Base-by-base conservation (phyloP, 257 asterid genomes). In the Solanum chilense region DNA sequence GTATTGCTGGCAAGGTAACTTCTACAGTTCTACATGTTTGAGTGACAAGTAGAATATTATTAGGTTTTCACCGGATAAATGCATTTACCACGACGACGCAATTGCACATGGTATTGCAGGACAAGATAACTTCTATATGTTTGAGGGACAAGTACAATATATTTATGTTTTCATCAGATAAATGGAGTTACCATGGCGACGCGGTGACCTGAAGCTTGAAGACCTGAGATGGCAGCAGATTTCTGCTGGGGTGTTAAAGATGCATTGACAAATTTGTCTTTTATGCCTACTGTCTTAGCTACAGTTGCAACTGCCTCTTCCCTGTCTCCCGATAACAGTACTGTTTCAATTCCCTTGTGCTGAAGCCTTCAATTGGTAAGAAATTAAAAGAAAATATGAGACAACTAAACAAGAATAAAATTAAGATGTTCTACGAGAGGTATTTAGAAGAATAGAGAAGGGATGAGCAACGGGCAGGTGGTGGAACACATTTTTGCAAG, bases 281-380 rank as follows among this genome's bases (percentile, higher is more conserved):
- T 94, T 71, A 97, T 89, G 89, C 99, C 98, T 45, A 94, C 90
- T 35, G 92, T 88, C 90, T 92, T 90, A 88, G 98, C 98, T 89
- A 95, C 95, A 60, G 93, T 93, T 97, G 99, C 98, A 90, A 95
- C 99, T 95, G 98, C 98, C 96, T 95, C 99, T 94, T 97, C 98
- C 98, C 99, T 97, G 98, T 97, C 99, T 86, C 99, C 98, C 60
- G 98, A 97, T 91, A 96, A 91, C 83, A 97, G 93, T 82, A 93
- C 92, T 75, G 98, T 94, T 83, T 89, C 89, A 58, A 97, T 94
- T 89, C 98, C 99, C 89, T 91, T 93, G 90, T 92, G 91, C 92
- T 94, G 95, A 90, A 97, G 97, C 94, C 99, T 96, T 83, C 80
- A 90, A 89, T 83, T 56, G 68, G 75, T 44, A 18, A 86, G 83